phyloP scores from a whole-genome alignment of 148 eudicot genomes.

The Limonium bicolor region DNA sequence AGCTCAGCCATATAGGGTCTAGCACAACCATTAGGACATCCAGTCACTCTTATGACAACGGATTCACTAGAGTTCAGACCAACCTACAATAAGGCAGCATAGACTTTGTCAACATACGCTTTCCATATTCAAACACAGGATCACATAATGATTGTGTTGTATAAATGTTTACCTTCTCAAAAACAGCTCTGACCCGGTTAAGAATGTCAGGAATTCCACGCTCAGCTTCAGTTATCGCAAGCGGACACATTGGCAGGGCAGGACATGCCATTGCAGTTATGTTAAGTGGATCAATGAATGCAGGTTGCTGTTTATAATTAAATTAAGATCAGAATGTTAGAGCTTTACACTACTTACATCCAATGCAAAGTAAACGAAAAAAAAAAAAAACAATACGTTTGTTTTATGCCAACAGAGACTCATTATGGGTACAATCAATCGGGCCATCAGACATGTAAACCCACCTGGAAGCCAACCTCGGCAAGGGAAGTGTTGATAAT shows the following conservation, averaged over 20 bases:
- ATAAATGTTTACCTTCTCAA: constrained; percentile 61
- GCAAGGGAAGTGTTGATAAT: constrained; percentile 75
- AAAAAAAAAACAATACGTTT: neutral
- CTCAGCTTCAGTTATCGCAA: constrained; percentile 96
- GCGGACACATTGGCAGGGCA: constrained; percentile 86
- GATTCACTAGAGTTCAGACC: constrained; percentile 77
- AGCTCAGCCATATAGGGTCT: constrained; percentile 99
- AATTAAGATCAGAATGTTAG: constrained; percentile 2
- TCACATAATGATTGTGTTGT: neutral
- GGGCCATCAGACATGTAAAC: constrained; percentile 5
- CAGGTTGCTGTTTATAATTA: constrained; percentile 46
- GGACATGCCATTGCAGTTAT: constrained; percentile 98
- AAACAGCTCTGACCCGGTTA: constrained; percentile 73
- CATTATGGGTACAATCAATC: neutral
- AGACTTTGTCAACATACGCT: constrained; percentile 3
- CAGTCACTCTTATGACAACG: constrained; percentile 71
- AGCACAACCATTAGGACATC: constrained; percentile 98
- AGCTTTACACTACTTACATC: neutral
- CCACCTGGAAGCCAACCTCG: constrained; percentile 77
- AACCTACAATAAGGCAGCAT: constrained; percentile 33
- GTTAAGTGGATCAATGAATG: constrained; percentile 77
- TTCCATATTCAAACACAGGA: neutral
- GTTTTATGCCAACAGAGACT: too few species aligned
- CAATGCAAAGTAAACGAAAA: neutral
- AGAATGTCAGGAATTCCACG: constrained; percentile 90